Base-by-base conservation (phyloP, 805 yeast species). In the Schwanniomyces sp. region DNA sequence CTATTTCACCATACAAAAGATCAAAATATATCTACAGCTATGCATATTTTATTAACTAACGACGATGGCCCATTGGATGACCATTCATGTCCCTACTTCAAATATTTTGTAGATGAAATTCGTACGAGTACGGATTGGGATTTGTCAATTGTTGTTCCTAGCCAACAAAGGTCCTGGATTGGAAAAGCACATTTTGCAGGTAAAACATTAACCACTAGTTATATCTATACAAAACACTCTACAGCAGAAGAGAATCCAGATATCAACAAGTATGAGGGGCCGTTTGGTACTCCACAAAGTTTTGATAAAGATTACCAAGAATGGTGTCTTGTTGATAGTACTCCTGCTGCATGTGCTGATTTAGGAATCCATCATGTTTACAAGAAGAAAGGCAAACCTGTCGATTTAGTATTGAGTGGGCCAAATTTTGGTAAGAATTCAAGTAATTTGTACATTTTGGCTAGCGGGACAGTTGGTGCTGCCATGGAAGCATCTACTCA, bases 101-200 rank as follows among this genome's bases (percentile, higher is more conserved):
- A 88, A 59, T 86, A 81, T 55, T 76, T 94, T 32, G 91, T 89
- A 5, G 86, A 86, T 52, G 87, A 88, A 41, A 74, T 91, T 40
- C 62, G 63, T 40, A 62, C 73, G 37, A 56, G 72, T 45, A 88
- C 97, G 5, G 82, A 88, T 61, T 92, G 98, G 98, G 81, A 86
- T 25, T 67, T 91, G 28, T 82, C 91, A 21, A 83, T 91, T 17
- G 91, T 86, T 25, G 85, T 94, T 2, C 99, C 99, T 10, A 79
- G 83, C 45, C 96, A 89, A 48, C 85, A 81, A 57, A 74, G 94
- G 56, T 91, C 97, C 11, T 94, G 99, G 99, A 92, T 91, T 48
- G 97, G 97, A 32, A 94, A 94, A 65, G 98, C 99, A 5, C 97
- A 91, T 71, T 83, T 94, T 59, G 95, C 95, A 0, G 92, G 90